These are phyloP conservation scores for Fusarium austroafricanum DNA, from an alignment of 2,329 filamentous ascomycete genomes.

Conservation along the genomic window DNA sequence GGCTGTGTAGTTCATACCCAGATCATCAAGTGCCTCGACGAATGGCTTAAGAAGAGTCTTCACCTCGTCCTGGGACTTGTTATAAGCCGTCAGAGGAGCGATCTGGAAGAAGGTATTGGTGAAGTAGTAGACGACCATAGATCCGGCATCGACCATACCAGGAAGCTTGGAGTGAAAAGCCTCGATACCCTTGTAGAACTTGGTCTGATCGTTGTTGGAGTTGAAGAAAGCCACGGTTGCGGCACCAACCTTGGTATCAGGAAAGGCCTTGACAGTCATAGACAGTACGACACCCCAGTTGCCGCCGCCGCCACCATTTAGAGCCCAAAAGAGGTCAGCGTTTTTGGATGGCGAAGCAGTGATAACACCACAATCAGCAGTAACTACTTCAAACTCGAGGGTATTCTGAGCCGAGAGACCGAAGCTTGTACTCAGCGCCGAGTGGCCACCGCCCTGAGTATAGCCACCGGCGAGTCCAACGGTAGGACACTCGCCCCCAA, in stretches of 20 bases:
- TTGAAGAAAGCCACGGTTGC: constrained; percentile 57
- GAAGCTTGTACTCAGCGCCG: constrained; percentile 62
- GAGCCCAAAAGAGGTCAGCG: constrained; percentile 71
- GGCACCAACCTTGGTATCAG: constrained; percentile 56
- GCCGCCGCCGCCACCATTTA: constrained; percentile 69
- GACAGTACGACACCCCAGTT: constrained; percentile 68
- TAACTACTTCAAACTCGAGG: constrained; percentile 67
- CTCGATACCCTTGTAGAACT: constrained; percentile 62
- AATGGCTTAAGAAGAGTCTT: constrained; percentile 52
- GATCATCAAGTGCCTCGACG: constrained; percentile 15
- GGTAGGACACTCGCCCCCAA: constrained; percentile 65
- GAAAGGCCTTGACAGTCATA: constrained; percentile 58
- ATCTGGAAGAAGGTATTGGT: constrained; percentile 56
- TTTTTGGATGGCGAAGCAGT: constrained; percentile 61
- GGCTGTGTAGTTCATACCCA: constrained; percentile 16
- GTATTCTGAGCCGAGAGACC: constrained; percentile 71
- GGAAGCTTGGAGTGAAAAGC: constrained; percentile 53
- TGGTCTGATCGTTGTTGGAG: constrained; percentile 48
- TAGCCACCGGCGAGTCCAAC: constrained; percentile 69
- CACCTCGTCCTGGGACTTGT: not conserved
- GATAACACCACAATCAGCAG: constrained; percentile 60
- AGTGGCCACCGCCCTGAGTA: constrained; percentile 67
- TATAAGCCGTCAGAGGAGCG: constrained; percentile 50
- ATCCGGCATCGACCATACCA: constrained; percentile 60
- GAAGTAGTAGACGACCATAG: constrained; percentile 56